Evolutionary conservation across 495 filamentous ascomycete genomes (phyloP).

Genomic region (Xylona heveae): DNA sequence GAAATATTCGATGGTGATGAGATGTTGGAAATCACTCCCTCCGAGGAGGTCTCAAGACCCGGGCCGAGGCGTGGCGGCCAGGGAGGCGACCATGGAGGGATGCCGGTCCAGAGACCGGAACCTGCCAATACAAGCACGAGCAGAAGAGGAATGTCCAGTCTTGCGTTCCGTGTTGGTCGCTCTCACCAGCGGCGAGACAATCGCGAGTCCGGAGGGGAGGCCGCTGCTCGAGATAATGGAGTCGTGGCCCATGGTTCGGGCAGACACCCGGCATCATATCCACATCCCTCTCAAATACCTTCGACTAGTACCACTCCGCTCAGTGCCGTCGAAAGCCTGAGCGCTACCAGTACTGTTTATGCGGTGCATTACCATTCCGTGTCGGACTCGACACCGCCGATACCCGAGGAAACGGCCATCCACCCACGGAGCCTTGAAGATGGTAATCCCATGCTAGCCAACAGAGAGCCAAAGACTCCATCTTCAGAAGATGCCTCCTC

Average conservation of each 20-base stretch:
- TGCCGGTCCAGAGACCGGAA: constrained; percentile 17
- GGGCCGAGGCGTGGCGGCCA: constrained; percentile 13
- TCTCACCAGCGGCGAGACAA: constrained; percentile 15
- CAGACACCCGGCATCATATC: neutral
- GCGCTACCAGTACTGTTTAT: constrained; percentile 66
- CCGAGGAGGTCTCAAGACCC: constrained; percentile 33
- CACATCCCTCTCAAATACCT: constrained; percentile 19
- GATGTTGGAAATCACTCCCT: constrained; percentile 61
- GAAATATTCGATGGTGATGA: constrained; percentile 96
- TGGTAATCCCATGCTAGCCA: too few relatives aligned
- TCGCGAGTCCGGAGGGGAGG: too few relatives aligned
- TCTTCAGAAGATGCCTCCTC: too few relatives aligned
- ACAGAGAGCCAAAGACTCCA: too few relatives aligned
- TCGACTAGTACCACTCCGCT: constrained; percentile 44
- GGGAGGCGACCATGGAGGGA: constrained; percentile 6
- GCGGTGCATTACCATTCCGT: constrained; percentile 64
- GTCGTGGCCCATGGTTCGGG: neutral
- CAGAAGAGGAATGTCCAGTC: constrained; percentile 22
- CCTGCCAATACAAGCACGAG: constrained; percentile 18
- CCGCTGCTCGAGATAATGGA: too few relatives aligned
- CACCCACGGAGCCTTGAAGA: constrained; percentile 3
- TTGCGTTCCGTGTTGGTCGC: constrained; percentile 19
- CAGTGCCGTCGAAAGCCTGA: constrained; percentile 58
- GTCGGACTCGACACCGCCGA: constrained; percentile 39
- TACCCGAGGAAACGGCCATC: constrained; percentile 12